Conservation (phyloP, 202 grass and related monocot genomes). For the Hordeum pubiflorum region DNA sequence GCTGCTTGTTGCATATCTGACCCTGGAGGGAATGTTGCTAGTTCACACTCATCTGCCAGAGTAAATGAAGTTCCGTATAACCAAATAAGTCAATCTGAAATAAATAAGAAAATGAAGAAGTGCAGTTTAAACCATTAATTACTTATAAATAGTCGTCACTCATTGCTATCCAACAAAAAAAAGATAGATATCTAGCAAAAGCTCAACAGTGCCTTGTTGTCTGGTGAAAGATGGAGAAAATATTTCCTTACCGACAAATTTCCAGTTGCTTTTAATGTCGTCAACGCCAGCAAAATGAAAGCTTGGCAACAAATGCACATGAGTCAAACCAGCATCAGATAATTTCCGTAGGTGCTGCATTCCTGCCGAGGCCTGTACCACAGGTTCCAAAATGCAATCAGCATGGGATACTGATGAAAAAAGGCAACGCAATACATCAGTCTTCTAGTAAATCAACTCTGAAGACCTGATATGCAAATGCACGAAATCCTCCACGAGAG, state of each 20-base stretch:
- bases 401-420: background rate
- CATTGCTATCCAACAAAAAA: slow-evolving; percentile 19
- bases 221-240: slow-evolving; percentile 17
- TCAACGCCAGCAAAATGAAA: slow-evolving; percentile 89
- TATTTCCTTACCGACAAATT: slow-evolving; percentile 51
- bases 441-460: slow-evolving; percentile 14
- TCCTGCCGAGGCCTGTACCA: slow-evolving; percentile 67
- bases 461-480: slow-evolving; percentile 77
- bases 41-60: slow-evolving; percentile 57
- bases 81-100: background rate
- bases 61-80: slow-evolving; percentile 21
- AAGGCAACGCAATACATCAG: background rate
- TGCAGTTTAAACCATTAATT: background rate
- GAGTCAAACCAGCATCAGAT: slow-evolving; percentile 73
- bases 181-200: background rate
- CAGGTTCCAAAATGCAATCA: slow-evolving; percentile 22
- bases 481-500: slow-evolving; percentile 54
- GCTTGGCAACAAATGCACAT: slow-evolving; percentile 88
- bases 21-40: slow-evolving; percentile 61
- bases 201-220: background rate
- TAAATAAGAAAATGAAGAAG: background rate
- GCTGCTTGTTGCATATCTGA: slow-evolving; percentile 84
- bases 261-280: slow-evolving; percentile 75
- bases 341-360: slow-evolving; percentile 54
- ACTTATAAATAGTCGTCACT: background rate